phyloP scores from a whole-genome alignment of 2,329 filamentous ascomycete genomes.

The Aspergillus pseudonomiae region DNA sequence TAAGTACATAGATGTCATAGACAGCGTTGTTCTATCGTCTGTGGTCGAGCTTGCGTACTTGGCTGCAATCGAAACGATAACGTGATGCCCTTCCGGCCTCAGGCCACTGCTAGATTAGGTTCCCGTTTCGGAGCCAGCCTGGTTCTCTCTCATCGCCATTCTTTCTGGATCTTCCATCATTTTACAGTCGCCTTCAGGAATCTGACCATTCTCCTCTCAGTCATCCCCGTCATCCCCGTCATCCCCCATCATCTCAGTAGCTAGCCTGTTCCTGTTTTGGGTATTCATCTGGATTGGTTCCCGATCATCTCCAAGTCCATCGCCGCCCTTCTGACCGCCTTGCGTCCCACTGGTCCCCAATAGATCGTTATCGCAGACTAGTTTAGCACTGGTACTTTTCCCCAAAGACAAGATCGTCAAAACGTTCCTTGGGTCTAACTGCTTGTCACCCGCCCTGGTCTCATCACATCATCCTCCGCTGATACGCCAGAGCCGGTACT shows the following conservation, averaged over 20 bases:
- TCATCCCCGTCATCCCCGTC: background rate
- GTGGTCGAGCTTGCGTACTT: background rate
- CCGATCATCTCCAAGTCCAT: slow-evolving; percentile 12
- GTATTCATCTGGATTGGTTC: slow-evolving; percentile 4
- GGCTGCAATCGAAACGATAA: slow-evolving; percentile 16
- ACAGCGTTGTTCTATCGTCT: too few species aligned
- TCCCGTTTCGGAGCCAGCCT: background rate
- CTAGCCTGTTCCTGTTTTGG: background rate
- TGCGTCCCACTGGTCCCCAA: slow-evolving; percentile 16
- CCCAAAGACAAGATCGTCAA: slow-evolving; percentile 21
- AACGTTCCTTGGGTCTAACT: slow-evolving; percentile 31
- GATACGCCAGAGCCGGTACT: background rate
- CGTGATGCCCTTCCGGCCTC: slow-evolving; percentile 16
- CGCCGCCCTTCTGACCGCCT: slow-evolving; percentile 39
- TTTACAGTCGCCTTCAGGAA: background rate
- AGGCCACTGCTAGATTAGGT: slow-evolving; percentile 3
- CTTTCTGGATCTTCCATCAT: background rate
- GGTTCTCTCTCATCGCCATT: background rate
- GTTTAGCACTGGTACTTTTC: slow-evolving; percentile 20
- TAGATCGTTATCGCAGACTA: slow-evolving; percentile 35
- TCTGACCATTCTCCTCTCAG: background rate
- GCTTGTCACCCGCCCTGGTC: slow-evolving; percentile 21
- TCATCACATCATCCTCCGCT: slow-evolving; percentile 35
- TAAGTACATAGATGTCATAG: background rate
- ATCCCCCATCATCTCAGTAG: background rate